phyloP scores from a whole-genome alignment of 1,284 basidiomycete species.

The Sphaerobolus stellatus region DNA sequence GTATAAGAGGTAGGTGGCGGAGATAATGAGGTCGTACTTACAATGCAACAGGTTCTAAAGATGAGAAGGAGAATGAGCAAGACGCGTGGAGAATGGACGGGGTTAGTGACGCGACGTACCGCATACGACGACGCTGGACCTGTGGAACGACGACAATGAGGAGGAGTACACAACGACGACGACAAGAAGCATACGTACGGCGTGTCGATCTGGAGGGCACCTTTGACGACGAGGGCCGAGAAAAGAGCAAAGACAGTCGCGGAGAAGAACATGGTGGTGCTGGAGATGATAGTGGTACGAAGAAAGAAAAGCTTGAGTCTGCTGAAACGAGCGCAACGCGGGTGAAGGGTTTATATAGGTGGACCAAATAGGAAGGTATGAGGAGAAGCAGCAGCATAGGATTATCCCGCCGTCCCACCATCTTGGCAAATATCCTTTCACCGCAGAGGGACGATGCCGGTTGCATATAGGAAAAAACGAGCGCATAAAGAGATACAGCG shows the following conservation, averaged over 20 bases:
- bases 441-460: too few species aligned
- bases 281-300: conserved; percentile 16
- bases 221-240: conserved; percentile 43
- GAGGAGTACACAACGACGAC: conserved; percentile 1
- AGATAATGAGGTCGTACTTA: background rate
- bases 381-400: too few species aligned
- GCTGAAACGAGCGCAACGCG: background rate
- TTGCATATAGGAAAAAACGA: too few species aligned
- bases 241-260: conserved; percentile 45
- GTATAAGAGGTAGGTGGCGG: background rate
- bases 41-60: conserved; percentile 57
- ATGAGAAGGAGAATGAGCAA: background rate
- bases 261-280: conserved; percentile 18
- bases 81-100: background rate
- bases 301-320: conserved; percentile 4
- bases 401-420: too few species aligned
- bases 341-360: too few species aligned
- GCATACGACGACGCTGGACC: conserved; percentile 49
- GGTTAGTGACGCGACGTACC: conserved; percentile 39
- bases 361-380: too few species aligned
- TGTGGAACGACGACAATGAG: conserved; percentile 12
- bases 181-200: conserved; percentile 48
- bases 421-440: too few species aligned
- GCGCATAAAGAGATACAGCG: too few species aligned
- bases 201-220: conserved; percentile 54